Percentiles rank a stretch among this genome's conserved stretches.
These are phyloP conservation scores for Logfia minima DNA, from an alignment of 129 eudicot species.

Conservation along the genomic window DNA sequence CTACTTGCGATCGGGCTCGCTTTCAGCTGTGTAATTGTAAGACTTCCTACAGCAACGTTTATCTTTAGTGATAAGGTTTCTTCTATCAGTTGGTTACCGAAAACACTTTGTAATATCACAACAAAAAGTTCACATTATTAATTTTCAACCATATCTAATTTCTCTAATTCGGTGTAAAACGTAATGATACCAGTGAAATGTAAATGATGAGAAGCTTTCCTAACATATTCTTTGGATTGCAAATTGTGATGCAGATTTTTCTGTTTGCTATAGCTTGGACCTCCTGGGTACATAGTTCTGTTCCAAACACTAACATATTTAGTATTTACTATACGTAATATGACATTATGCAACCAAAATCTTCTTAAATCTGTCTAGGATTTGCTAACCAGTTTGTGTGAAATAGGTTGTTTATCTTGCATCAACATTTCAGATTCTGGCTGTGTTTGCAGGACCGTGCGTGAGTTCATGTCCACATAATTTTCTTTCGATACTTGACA, in stretches of 20 bases:
- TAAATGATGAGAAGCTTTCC: background rate
- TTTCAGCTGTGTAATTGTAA: constrained; percentile 57
- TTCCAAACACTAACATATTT: background rate
- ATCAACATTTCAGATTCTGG: constrained; percentile 49
- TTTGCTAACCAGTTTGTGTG: constrained; percentile 17
- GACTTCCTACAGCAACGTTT: background rate
- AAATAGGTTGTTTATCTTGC: constrained; percentile 74
- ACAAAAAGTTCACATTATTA: no score
- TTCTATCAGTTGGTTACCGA: no score
- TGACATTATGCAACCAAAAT: background rate
- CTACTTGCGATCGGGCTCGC: constrained; percentile 71
- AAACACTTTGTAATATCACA: no score
- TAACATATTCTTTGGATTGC: constrained; percentile 12
- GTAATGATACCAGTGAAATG: background rate
- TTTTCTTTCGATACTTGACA: background rate
- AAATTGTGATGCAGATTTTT: constrained; percentile 51
- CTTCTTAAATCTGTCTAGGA: constrained; percentile 2
- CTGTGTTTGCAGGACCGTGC: constrained; percentile 64
- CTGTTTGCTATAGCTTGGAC: constrained; percentile 80
- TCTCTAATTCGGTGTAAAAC: no score
- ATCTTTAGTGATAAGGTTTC: no score
- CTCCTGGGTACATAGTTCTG: constrained; percentile 57
- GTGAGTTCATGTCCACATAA: constrained; percentile 42
- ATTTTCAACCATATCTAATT: no score
- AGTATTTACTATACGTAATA: background rate